Evolutionary conservation across 208 protist species (phyloP), one percentile per base, ranked within the genome.

Genomic region (Acanthamoeba triangularis): DNA sequence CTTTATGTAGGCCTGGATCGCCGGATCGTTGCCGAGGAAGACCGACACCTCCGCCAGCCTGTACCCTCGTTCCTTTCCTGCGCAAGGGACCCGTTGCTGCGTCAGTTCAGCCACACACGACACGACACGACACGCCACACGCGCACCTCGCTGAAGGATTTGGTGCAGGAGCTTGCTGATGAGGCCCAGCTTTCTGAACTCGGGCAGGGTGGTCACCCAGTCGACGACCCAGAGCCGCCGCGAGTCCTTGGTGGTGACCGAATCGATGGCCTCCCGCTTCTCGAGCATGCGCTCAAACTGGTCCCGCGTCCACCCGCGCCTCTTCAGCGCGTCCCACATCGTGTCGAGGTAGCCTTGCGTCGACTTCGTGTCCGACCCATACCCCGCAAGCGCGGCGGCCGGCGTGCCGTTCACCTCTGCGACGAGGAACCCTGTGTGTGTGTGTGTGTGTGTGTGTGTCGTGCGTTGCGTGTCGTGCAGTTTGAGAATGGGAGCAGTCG

Each of bases 391-490:
- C 41, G 80, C 80, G 0, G 47, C 80, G 28, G 80, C 80, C 14
- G 80, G 80, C 47, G 80, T 88, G 14, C 80, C 80, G 80, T 88
- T 41, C 10, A 88, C 80, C 80, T 88, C 80, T 6, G 80, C 80
- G 20, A 88, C 49, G 13, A 88, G 25, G 49, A 88, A 88, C 6
- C 76, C 76, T 85, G 54, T 28, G 25, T 0, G 23, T 25, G n/a
- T n/a, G n/a, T n/a, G n/a, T n/a, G n/a, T n/a, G n/a, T n/a, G n/a
- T n/a, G n/a, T n/a, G n/a, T 11, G 25, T n/a, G 61, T n/a, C 13
- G 25, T 4, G 61, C 28, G 61, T 78, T 25, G 69, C 69, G 30
- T 78, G 69, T 25, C 25, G 20, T 25, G 69, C 69, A 3, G 16
- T 14, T 14, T 28, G 59, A 65, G 59, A 6, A 35, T 72, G 63